Evolutionary conservation across 352 stramenopile genomes (phyloP), one percentile per base, ranked within the genome.

Genomic region (Globisporangium camurandrum): DNA sequence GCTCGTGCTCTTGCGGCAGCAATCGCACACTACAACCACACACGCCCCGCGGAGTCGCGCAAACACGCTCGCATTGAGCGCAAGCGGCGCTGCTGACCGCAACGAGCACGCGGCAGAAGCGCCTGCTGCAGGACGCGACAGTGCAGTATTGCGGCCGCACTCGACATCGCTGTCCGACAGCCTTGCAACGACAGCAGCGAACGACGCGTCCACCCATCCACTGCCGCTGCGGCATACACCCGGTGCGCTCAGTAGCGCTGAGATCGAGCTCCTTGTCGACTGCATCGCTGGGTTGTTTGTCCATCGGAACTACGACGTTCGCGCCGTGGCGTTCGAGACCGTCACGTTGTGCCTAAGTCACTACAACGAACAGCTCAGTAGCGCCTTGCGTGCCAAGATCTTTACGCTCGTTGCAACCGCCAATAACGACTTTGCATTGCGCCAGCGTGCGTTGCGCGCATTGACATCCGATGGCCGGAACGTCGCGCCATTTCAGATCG

Each of bases 281-380:
- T 85, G 75, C 47, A 85, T 92, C 54, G 65, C 66, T 1, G 65
- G 84, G 20, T 53, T 94, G 33, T 86, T 92, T 49, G 61, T 68
- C 19, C 81, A 91, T 47, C 69, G 80, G 6, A 87, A 91, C 42
- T 49, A 61, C 2, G 74, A 86, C 9, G 73, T 90, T 11, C 74
- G 83, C 23, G 61, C 65, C n/a, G 30, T 92, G 27, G 78, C 74
- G 14, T 92, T 88, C 54, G 76, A 90, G 51, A 69, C 90, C 24
- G 59, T 87, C 26, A 75, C 84, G 38, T 52, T 90, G 1, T 86
- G 80, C 39, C 48, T 89, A 16, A 58, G 69, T 17, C 66, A 81
- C n/a, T 85, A 88, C 44, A 64, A 69, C 11, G 65, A 70, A 10
- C 57, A 69, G 27, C 48, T 94, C 7, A 75, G 66, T 1, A 57